phyloP scores from a whole-genome alignment of 345 rosid species.

The Punica granatum region DNA sequence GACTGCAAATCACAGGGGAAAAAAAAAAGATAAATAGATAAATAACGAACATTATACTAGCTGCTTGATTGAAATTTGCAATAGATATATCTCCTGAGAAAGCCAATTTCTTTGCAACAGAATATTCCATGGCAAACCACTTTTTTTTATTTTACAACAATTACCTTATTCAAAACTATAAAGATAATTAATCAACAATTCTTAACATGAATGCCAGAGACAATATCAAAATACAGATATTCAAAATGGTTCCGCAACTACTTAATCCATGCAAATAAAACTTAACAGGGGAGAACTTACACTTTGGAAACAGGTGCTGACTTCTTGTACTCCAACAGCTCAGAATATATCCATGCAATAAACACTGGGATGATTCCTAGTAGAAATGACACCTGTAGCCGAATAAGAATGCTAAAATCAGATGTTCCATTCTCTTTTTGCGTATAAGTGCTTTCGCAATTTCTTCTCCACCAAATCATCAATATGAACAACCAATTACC shows the following conservation, averaged over 20 bases:
- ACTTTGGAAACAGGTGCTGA: slow-evolving; percentile 49
- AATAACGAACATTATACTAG: background rate
- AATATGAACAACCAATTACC: no score
- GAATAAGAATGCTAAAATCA: slow-evolving; percentile 15
- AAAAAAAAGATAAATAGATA: slow-evolving; percentile 1
- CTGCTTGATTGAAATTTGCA: background rate
- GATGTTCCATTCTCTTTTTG: slow-evolving; percentile 1
- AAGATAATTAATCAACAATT: background rate
- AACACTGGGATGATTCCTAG: slow-evolving; percentile 76
- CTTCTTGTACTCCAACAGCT: slow-evolving; percentile 66
- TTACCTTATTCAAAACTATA: background rate
- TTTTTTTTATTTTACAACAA: no score
- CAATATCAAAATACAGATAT: background rate
- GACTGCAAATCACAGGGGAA: slow-evolving; percentile 34
- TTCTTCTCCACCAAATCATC: background rate
- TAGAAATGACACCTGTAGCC: slow-evolving; percentile 74
- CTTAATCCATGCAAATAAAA: background rate
- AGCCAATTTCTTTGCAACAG: background rate
- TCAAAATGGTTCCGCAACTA: no score
- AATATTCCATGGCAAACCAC: no score
- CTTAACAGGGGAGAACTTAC: slow-evolving; percentile 39
- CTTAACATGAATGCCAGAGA: background rate
- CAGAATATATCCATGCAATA: slow-evolving; percentile 88
- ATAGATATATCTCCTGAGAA: background rate
- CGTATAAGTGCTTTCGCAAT: background rate